These are phyloP conservation scores for Hyaloscypha finlandica DNA, from an alignment of 495 filamentous ascomycete genomes.

Conservation along the genomic window DNA sequence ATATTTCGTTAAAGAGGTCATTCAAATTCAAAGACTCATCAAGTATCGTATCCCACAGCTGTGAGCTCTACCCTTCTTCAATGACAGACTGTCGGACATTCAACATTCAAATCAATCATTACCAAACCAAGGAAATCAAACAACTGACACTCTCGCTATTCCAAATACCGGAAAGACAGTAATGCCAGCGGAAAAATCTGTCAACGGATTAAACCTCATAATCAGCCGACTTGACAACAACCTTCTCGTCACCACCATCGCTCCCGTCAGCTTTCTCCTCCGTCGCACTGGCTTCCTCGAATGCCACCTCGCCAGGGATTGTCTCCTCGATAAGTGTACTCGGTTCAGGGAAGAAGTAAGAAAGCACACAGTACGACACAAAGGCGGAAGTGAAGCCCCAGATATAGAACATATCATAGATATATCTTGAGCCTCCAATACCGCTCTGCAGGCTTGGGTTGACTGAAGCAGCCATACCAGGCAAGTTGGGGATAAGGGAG, in stretches of 20 bases:
- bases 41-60: neutral
- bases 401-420: conserved; percentile 44
- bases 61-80: neutral
- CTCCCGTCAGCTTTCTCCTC: conserved; percentile 27
- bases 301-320: conserved; percentile 23
- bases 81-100: neutral
- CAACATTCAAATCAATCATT: neutral
- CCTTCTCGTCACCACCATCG: conserved; percentile 23
- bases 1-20: neutral
- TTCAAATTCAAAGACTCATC: neutral
- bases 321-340: conserved; percentile 36
- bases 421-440: conserved; percentile 29
- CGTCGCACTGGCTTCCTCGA: conserved; percentile 1
- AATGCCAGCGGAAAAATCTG: neutral
- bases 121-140: neutral
- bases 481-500: conserved; percentile 41
- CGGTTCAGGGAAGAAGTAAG: conserved; percentile 38
- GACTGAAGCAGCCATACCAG: conserved; percentile 38
- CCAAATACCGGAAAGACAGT: neutral
- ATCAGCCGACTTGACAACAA: conserved; percentile 20
- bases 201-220: conserved; percentile 13
- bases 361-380: conserved; percentile 35
- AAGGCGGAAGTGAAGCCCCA: conserved; percentile 45
- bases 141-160: neutral
- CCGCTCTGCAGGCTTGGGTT: conserved; percentile 53